Base-by-base conservation (phyloP, 1,284 basidiomycete genomes). In the Cutaneotrichosporon cyanovorans region DNA sequence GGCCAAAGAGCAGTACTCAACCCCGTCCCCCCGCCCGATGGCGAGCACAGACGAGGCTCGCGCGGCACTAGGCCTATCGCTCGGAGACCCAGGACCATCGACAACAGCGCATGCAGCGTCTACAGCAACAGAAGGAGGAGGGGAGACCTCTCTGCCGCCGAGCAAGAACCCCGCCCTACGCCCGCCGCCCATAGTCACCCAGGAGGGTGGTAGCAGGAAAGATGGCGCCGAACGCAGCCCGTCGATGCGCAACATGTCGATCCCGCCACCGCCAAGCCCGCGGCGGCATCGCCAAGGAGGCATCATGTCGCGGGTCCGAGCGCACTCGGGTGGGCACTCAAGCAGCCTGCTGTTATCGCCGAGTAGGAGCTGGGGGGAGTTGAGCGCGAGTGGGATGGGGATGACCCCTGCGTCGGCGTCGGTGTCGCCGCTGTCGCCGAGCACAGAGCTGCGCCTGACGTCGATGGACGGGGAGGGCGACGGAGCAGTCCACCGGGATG, bases 221-320 rank as follows among this genome's bases (percentile, higher is more conserved):
- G 25, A 28, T 28, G 25, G 25, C 25, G 12, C 25, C 7, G 25
- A 28, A 28, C 32, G 9, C 14, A 34, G 15, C 14, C 14, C 32
- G 9, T 34, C 32, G 23, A 35, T 25, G 4, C 42, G n/a, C n/a
- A n/a, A 44, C 28, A 33, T 25, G 19, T 23, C 42, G 11, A 67
- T 66, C 28, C 65, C 66, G 1, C 67, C 65, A 4, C 65, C 65
- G 8, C 60, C 66, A 0, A 65, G 58, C 36, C 62, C 66, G 7
- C 51, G 68, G 10, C 42, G 65, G 50, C 68, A 70, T 54, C 54
- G 63, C 10, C 25, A 28, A 12, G 25, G 25, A 12, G 58, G 58
- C 4, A 65, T 61, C 37, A 58, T 67, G 60, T 60, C 58, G 2
- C 50, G 65, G 15, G 61, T 62, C 9, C 45, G 66, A 36, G 62